A percentile compares a stretch with the other conserved stretches of the same genome.
Conservation (phyloP, 306 rosid genomes). For the Lablab purpureus region DNA sequence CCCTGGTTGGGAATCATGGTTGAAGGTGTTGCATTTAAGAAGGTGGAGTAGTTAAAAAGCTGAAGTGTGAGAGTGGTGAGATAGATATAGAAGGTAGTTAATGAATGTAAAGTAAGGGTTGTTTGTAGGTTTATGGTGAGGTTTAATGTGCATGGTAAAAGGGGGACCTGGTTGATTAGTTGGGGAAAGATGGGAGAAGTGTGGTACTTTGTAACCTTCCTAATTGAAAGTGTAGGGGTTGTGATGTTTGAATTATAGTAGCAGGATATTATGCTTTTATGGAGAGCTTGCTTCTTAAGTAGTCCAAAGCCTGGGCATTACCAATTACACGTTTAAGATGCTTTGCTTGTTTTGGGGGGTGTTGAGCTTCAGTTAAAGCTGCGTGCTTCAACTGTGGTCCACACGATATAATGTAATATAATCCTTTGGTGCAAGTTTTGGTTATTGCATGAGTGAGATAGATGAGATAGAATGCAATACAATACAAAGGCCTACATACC, state of each 20-base stretch:
- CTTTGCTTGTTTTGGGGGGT: slow-evolving; percentile 69
- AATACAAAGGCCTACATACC: slow-evolving; percentile 40
- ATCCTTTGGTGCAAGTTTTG: slow-evolving; percentile 48
- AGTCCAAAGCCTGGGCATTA: slow-evolving; percentile 46
- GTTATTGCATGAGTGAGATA: slow-evolving; percentile 32
- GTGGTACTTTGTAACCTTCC: slow-evolving; percentile 45
- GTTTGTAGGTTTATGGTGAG: slow-evolving; percentile 46
- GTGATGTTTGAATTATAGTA: slow-evolving; percentile 46
- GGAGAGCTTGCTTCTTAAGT: slow-evolving; percentile 50
- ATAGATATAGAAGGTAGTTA: neutral
- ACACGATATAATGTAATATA: slow-evolving; percentile 42
- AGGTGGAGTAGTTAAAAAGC: slow-evolving; percentile 22
- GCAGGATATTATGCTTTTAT: slow-evolving; percentile 44
- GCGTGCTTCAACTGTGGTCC: slow-evolving; percentile 60
- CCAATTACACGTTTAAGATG: slow-evolving; percentile 53
- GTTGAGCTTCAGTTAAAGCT: slow-evolving; percentile 61
- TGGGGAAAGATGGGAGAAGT: slow-evolving; percentile 48
- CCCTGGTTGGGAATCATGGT: slow-evolving; percentile 44
- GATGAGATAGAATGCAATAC: too few species aligned
- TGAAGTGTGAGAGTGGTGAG: neutral
- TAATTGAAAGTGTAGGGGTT: slow-evolving; percentile 37
- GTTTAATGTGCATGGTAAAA: slow-evolving; percentile 52
- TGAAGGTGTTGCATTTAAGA: slow-evolving; percentile 40
- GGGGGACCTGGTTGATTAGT: slow-evolving; percentile 57
- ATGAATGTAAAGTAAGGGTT: neutral